phyloP scores from a whole-genome alignment of 2,329 filamentous ascomycete genomes.

The Coniochaeta ligniaria region DNA sequence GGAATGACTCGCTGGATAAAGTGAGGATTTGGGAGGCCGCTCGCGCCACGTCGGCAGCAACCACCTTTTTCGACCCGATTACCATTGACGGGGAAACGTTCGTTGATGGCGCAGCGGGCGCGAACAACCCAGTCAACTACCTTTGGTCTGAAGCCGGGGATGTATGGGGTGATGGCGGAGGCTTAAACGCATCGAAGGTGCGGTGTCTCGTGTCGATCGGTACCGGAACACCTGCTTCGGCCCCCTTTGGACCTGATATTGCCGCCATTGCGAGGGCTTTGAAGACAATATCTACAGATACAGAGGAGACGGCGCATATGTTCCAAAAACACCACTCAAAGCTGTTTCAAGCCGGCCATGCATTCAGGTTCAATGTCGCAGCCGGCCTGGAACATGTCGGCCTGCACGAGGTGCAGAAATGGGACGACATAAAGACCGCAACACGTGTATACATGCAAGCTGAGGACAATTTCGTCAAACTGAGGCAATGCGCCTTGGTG shows the following conservation, averaged over 20 bases:
- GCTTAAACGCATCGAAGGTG: neutral
- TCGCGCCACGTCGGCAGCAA: slow-evolving; percentile 27
- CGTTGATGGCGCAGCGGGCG: slow-evolving; percentile 29
- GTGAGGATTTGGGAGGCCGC: slow-evolving; percentile 27
- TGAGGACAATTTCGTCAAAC: neutral
- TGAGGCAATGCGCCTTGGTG: neutral
- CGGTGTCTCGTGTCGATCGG: slow-evolving; percentile 31
- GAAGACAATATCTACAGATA: slow-evolving; percentile 26
- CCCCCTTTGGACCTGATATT: slow-evolving; percentile 18
- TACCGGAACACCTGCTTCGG: slow-evolving; percentile 24
- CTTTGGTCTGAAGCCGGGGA: slow-evolving; percentile 30
- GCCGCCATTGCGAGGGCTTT: slow-evolving; percentile 19
- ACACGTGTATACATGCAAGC: slow-evolving; percentile 9
- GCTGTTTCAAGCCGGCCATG: slow-evolving; percentile 22
- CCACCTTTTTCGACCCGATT: slow-evolving; percentile 28
- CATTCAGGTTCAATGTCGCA: slow-evolving; percentile 37
- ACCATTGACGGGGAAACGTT: slow-evolving; percentile 20
- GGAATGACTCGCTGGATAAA: slow-evolving; percentile 6
- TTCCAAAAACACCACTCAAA: slow-evolving; percentile 25
- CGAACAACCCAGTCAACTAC: slow-evolving; percentile 35
- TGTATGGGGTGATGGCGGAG: slow-evolving; percentile 19
- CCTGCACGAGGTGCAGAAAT: slow-evolving; percentile 27
- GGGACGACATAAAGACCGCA: slow-evolving; percentile 19
- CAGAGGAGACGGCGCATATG: slow-evolving; percentile 27
- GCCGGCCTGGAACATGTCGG: slow-evolving; percentile 30